Conservation (phyloP, 2,329 filamentous ascomycete genomes). For the Davidsoniella eucalypti region DNA sequence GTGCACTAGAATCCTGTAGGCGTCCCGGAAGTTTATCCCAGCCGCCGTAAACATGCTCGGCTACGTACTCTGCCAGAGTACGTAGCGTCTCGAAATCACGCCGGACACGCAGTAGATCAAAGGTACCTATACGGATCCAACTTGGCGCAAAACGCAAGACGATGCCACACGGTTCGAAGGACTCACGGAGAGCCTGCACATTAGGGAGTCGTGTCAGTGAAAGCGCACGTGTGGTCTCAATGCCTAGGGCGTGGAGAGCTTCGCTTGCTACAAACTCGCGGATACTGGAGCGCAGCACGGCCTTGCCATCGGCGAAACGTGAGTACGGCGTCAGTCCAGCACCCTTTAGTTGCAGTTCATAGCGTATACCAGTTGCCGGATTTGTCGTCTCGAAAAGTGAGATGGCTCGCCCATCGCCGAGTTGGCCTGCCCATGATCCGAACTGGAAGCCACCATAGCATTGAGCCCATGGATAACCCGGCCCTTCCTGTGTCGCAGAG, state of each 20-base stretch:
- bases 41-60: constrained; percentile 72
- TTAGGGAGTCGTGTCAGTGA: constrained; percentile 64
- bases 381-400: constrained; percentile 84
- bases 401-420: constrained; percentile 88
- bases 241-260: constrained; percentile 65
- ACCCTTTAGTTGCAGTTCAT: constrained; percentile 88
- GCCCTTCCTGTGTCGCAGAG: constrained; percentile 41
- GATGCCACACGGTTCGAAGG: constrained; percentile 76
- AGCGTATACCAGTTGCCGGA: constrained; percentile 50
- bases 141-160: constrained; percentile 80
- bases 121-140: constrained; percentile 89
- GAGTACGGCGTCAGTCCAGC: constrained; percentile 89
- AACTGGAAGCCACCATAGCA: constrained; percentile 79
- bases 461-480: constrained; percentile 89
- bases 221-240: constrained; percentile 75
- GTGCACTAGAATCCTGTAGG: constrained; percentile 34
- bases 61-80: constrained; percentile 63
- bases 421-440: constrained; percentile 86
- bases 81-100: constrained; percentile 62
- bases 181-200: constrained; percentile 59
- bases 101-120: constrained; percentile 74
- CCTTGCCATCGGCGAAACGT: constrained; percentile 89
- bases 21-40: constrained; percentile 68
- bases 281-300: constrained; percentile 81
- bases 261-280: constrained; percentile 90